Conservation (phyloP, 2,329 filamentous ascomycete species). For the Elsinoe batatas region DNA sequence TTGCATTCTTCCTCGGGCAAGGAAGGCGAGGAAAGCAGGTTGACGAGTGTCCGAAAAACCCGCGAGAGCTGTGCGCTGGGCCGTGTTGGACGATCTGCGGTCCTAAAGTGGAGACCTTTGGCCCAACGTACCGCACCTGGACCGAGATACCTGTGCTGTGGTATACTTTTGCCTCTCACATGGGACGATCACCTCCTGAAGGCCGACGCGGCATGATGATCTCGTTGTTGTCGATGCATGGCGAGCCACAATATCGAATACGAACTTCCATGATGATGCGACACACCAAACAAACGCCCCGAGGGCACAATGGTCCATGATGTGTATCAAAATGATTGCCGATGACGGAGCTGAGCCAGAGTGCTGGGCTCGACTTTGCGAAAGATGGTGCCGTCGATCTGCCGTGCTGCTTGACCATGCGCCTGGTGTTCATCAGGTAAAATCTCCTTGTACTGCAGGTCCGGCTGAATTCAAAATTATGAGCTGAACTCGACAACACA, state of each 20-base stretch:
- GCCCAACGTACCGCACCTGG: conserved; percentile 4
- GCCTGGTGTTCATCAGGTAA: neutral
- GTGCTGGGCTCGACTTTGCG: conserved; percentile 1
- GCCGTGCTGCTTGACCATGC: conserved; percentile 6
- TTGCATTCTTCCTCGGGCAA: neutral
- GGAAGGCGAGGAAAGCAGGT: neutral
- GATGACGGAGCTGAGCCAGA: conserved; percentile 8
- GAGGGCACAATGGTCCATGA: neutral
- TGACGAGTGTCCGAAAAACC: neutral
- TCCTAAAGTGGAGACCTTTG: neutral
- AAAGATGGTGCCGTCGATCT: conserved; percentile 9
- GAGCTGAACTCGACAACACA: neutral
- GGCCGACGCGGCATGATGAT: neutral
- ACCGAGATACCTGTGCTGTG: neutral
- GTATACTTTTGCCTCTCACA: neutral
- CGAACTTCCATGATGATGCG: neutral
- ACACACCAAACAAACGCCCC: neutral
- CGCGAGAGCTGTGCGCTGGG: conserved; percentile 1
- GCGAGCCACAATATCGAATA: neutral
- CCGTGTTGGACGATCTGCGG: neutral
- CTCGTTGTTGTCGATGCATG: neutral
- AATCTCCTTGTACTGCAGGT: neutral
- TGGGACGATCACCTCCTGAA: too few relatives aligned
- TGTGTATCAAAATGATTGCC: conserved; percentile 5
- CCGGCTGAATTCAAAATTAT: conserved; percentile 2